These are phyloP conservation scores for Acacia melanoxylon DNA, from an alignment of 306 rosid genomes.

Conservation along the genomic window DNA sequence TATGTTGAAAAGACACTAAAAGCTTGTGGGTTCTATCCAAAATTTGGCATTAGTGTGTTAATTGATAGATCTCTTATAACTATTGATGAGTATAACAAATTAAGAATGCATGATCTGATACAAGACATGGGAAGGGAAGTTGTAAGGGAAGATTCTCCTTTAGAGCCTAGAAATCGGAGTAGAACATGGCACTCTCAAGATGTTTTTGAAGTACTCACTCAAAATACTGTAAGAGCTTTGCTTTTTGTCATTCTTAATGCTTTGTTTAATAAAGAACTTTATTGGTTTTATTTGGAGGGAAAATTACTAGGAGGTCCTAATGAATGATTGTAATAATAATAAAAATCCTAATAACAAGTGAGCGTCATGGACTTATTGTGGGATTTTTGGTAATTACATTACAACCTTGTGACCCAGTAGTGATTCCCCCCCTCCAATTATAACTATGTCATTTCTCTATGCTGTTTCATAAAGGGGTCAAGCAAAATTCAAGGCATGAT, in stretches of 20 bases:
- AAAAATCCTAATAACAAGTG: too few relatives aligned
- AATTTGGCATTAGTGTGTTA: slow-evolving; percentile 33
- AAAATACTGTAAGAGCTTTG: slow-evolving; percentile 31
- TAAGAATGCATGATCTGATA: slow-evolving; percentile 51
- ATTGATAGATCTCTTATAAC: slow-evolving; percentile 39
- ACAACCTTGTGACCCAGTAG: too few relatives aligned
- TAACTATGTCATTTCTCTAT: neutral
- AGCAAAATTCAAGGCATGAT: slow-evolving; percentile 43
- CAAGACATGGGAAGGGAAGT: slow-evolving; percentile 51
- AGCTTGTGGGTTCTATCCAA: slow-evolving; percentile 32
- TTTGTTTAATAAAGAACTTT: neutral
- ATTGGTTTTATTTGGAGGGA: neutral
- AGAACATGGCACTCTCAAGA: slow-evolving; percentile 46
- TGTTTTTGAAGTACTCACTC: slow-evolving; percentile 34
- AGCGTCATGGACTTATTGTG: too few relatives aligned
- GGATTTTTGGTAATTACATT: too few relatives aligned
- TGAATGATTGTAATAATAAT: too few relatives aligned
- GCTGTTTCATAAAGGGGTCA: slow-evolving; percentile 30
- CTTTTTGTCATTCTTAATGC: neutral
- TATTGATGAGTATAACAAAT: slow-evolving; percentile 22
- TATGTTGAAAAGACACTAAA: slow-evolving; percentile 33
- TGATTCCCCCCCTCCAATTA: neutral
- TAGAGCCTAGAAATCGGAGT: slow-evolving; percentile 40
- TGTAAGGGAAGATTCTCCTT: slow-evolving; percentile 40
- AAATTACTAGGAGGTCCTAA: too few relatives aligned